Base-by-base conservation (phyloP, 2,329 filamentous ascomycete genomes). In the Hymenoscyphus occultus region DNA sequence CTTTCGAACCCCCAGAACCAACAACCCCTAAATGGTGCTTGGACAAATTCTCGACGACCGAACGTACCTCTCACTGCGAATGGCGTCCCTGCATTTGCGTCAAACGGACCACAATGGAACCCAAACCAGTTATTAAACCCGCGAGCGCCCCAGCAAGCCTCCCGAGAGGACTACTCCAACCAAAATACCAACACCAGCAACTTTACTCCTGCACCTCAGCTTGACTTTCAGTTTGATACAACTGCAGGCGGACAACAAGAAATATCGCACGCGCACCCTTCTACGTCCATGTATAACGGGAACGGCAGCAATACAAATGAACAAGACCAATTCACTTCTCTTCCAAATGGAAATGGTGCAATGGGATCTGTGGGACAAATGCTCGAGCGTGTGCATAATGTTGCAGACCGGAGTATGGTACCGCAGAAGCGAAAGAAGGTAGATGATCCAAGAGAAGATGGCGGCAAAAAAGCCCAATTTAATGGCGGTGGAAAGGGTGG, bases 371-470 rank as follows among this genome's bases (percentile, higher is more conserved):
- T 86, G 70, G 81, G 83, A 10, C 78, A 79, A 63, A 86, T 93
- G 79, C 86, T 96, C 57, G 91, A 96, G 76, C 84, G 86, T 39
- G 82, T 93, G 74, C 91, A 93, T 75, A 88, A 89, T 69, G 85
- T 96, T 14, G 84, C 91, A 69, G 83, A 89, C 61, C 89, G 93
- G 32, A 80, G 81, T 76, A 73, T 80, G 39, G 81, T 83, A 2
- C 86, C 90, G 22, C 79, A 82, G 35, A 94, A 94, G 78, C 87
- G 87, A 61, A 78, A 86, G 62, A 93, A 87, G 74, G 76, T 84
- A 9, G 79, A 82, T 14, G 74, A 77, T 22, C 78, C 81, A 9
- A 40, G 59, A 59, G 79, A 82, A 40, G 75, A 80, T 59, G 75
- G 79, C 19, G 72, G 78, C 28, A 77, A 77, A 48, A 81, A 80